phyloP scores from a whole-genome alignment of 768 basidiomycete species.

The Pleurotus eryngii region DNA sequence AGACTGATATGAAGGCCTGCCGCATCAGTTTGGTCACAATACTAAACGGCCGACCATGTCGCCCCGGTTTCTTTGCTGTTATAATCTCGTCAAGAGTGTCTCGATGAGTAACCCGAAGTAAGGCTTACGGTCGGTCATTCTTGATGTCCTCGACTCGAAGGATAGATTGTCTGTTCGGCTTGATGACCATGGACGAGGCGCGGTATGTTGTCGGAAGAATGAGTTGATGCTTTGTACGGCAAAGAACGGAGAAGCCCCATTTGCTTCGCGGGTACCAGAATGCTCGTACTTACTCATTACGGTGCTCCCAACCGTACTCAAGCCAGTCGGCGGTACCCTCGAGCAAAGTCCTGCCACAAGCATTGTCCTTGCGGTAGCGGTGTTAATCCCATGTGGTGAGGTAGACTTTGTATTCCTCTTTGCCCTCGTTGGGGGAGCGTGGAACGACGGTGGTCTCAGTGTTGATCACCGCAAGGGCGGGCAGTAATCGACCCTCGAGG shows the following conservation, averaged over 20 bases:
- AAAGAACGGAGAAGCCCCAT: slow-evolving; percentile 2
- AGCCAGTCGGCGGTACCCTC: slow-evolving; percentile 7
- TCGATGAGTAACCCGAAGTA: not conserved
- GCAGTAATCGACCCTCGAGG: slow-evolving; percentile 14
- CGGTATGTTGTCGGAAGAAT: slow-evolving; percentile 9
- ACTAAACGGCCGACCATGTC: slow-evolving; percentile 7
- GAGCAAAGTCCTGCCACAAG: slow-evolving; percentile 9
- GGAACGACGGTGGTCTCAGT: slow-evolving; percentile 11
- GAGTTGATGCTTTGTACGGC: slow-evolving; percentile 12
- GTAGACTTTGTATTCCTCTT: slow-evolving; percentile 12
- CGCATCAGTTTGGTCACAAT: not conserved
- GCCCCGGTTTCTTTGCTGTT: slow-evolving; percentile 9
- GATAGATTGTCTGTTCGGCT: slow-evolving; percentile 9
- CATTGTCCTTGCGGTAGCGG: slow-evolving; percentile 4
- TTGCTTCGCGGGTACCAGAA: slow-evolving; percentile 2
- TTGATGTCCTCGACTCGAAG: slow-evolving; percentile 6
- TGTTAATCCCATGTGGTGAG: slow-evolving; percentile 13
- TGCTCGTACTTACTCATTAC: slow-evolving; percentile 14
- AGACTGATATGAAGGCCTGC: slow-evolving; percentile 9
- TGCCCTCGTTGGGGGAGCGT: slow-evolving; percentile 12
- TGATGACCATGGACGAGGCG: slow-evolving; percentile 7
- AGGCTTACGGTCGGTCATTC: slow-evolving; percentile 7
- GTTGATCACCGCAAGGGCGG: slow-evolving; percentile 10
- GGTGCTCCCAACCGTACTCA: slow-evolving; percentile 9
- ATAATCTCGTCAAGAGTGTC: not conserved